A percentile compares a stretch with the other conserved stretches of the same genome.
Conservation (phyloP, 148 eudicot genomes). For the Persicaria maculosa region DNA sequence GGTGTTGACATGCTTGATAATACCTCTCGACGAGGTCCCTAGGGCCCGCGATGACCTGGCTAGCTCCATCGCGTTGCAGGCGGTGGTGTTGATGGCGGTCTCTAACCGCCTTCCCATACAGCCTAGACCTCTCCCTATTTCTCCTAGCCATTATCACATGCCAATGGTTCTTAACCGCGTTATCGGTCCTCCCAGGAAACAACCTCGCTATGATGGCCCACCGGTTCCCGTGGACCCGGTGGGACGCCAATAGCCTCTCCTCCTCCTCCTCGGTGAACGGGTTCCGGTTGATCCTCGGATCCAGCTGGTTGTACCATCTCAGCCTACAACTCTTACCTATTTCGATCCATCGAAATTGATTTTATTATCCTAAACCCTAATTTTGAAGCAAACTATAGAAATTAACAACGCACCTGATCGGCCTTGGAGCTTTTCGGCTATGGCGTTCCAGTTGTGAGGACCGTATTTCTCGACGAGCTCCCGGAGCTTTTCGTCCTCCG, state of each 20-base stretch:
- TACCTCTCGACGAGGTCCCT: not conserved
- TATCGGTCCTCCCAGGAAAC: conserved; percentile 64
- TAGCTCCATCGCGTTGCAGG: not conserved
- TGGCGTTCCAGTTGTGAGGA: conserved; percentile 95
- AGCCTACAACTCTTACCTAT: conserved; percentile 57
- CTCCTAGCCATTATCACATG: conserved; percentile 65
- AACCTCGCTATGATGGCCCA: conserved; percentile 55
- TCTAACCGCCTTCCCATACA: conserved; percentile 4
- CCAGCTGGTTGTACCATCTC: conserved; percentile 68
- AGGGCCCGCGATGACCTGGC: not conserved
- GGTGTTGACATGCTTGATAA: conserved; percentile 1
- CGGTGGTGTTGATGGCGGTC: not conserved
- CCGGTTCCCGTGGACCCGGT: conserved; percentile 52
- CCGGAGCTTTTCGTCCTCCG: conserved; percentile 85
- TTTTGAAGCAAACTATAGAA: not conserved
- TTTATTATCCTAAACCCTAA: too few relatives aligned
- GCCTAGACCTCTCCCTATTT: conserved; percentile 40
- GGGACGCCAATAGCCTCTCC: conserved; percentile 44
- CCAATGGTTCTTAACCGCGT: conserved; percentile 68
- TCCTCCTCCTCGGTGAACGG: conserved; percentile 66
- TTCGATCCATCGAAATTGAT: too few relatives aligned
- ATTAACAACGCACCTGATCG: conserved; percentile 51
- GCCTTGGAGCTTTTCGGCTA: conserved; percentile 93
- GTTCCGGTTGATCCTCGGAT: conserved; percentile 53
- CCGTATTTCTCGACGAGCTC: conserved; percentile 79